These are phyloP conservation scores for Alternaria consortialis DNA, from an alignment of 2,329 filamentous ascomycete genomes.

Conservation along the genomic window DNA sequence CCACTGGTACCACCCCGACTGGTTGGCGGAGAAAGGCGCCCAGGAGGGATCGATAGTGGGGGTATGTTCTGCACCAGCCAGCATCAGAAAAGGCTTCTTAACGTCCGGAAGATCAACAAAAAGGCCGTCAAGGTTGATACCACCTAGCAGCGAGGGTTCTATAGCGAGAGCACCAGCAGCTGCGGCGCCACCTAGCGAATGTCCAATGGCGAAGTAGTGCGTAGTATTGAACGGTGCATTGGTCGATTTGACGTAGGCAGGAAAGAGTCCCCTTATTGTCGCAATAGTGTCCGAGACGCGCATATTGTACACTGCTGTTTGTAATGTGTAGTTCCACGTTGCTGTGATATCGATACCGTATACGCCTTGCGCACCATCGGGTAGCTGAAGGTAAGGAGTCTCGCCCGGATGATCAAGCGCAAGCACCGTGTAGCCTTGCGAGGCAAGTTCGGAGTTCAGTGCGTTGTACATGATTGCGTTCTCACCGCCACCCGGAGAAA, in stretches of 20 bases:
- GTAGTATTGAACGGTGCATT: slow-evolving; percentile 16
- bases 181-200: slow-evolving; percentile 24
- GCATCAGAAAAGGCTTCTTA: slow-evolving; percentile 29
- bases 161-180: slow-evolving; percentile 2
- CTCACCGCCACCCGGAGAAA: slow-evolving; percentile 21
- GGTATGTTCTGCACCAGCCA: slow-evolving; percentile 29
- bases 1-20: slow-evolving; percentile 36
- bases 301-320: slow-evolving; percentile 5
- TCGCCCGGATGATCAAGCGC: slow-evolving; percentile 28
- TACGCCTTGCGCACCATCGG: slow-evolving; percentile 8
- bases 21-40: slow-evolving; percentile 26
- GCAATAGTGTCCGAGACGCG: slow-evolving; percentile 8
- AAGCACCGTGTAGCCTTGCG: slow-evolving; percentile 21
- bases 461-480: slow-evolving; percentile 13
- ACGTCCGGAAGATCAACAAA: slow-evolving; percentile 27
- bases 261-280: slow-evolving; percentile 5
- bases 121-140: slow-evolving; percentile 11
- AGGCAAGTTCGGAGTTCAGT: slow-evolving; percentile 18
- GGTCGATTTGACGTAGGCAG: slow-evolving; percentile 4
- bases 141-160: slow-evolving; percentile 1
- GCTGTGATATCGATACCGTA: slow-evolving; percentile 12
- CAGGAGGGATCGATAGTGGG: slow-evolving; percentile 25
- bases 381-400: slow-evolving; percentile 20
- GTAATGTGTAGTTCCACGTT: neutral
- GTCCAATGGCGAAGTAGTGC: slow-evolving; percentile 14